These are phyloP conservation scores for Pugionium cornutum DNA, from an alignment of 345 rosid genomes.

Conservation along the genomic window DNA sequence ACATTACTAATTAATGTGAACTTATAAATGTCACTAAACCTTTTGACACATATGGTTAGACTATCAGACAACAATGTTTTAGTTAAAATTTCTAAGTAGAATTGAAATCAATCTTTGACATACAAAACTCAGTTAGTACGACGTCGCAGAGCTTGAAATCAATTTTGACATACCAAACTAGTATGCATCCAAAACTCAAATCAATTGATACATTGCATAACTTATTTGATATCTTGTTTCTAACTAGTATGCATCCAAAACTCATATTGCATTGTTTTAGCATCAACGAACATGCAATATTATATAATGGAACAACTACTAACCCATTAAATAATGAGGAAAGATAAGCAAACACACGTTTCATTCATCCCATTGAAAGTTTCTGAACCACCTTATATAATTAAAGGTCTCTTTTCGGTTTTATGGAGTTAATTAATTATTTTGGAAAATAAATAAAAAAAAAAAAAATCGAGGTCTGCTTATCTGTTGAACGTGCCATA, in stretches of 20 bases:
- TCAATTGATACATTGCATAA: background rate
- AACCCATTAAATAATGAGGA: background rate
- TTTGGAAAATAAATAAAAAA: background rate
- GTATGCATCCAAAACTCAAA: no score
- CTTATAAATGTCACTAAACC: no score
- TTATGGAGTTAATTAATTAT: slow-evolving; percentile 5
- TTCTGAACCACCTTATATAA: slow-evolving; percentile 2
- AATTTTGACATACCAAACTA: background rate
- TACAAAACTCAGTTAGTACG: no score
- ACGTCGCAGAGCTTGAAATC: background rate
- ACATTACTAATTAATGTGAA: no score
- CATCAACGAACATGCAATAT: background rate
- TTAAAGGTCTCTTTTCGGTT: slow-evolving; percentile 13
- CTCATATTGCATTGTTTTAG: background rate
- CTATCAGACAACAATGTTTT: no score
- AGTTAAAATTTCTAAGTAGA: no score
- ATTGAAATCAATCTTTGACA: no score
- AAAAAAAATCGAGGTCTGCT: slow-evolving; percentile 32
- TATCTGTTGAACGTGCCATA: slow-evolving; percentile 40
- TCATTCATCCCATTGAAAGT: slow-evolving; percentile 4
- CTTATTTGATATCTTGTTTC: background rate
- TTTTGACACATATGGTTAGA: no score
- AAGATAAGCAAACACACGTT: slow-evolving; percentile 25
- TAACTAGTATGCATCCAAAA: background rate
- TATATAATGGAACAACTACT: background rate